A percentile compares a stretch with the other conserved stretches of the same genome.
phyloP scores from a whole-genome alignment of 805 yeast species.

The Hanseniaspora lindneri region DNA sequence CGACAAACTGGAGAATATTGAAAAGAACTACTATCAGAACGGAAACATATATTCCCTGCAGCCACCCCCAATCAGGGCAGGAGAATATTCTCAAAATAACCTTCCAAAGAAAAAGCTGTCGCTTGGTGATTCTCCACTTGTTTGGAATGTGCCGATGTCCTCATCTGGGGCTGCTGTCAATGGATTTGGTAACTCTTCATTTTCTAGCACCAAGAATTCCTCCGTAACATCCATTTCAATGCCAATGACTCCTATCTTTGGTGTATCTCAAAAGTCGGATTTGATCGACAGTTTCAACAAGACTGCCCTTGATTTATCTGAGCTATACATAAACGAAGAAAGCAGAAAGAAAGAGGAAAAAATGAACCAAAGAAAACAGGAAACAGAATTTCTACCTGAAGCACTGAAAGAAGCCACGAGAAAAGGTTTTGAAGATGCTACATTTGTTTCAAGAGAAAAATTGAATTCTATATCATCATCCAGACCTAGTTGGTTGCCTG shows the following conservation, averaged over 20 bases:
- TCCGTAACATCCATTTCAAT: conserved; percentile 21
- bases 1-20: conserved; percentile 28
- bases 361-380: conserved; percentile 26
- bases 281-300: conserved; percentile 25
- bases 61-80: not conserved
- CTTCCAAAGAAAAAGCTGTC: not conserved
- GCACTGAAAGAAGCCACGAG: conserved; percentile 30
- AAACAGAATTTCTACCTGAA: conserved; percentile 31
- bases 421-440: conserved; percentile 44
- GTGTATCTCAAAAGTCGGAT: conserved; percentile 23
- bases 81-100: not conserved
- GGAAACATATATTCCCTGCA: conserved; percentile 15
- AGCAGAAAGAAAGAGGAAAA: not conserved
- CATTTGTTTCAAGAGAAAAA: conserved; percentile 51
- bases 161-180: not conserved
- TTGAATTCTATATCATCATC: conserved; percentile 43
- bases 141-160: not conserved
- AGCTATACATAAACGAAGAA: conserved; percentile 29
- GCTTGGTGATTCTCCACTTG: not conserved
- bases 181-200: not conserved
- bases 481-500: conserved; percentile 63
- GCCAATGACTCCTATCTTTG: conserved; percentile 44
- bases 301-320: conserved; percentile 33
- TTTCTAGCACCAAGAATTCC: conserved; percentile 25
- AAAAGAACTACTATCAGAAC: conserved; percentile 18